phyloP scores from a whole-genome alignment of 345 rosid species.

The Chamaenerion angustifolium region DNA sequence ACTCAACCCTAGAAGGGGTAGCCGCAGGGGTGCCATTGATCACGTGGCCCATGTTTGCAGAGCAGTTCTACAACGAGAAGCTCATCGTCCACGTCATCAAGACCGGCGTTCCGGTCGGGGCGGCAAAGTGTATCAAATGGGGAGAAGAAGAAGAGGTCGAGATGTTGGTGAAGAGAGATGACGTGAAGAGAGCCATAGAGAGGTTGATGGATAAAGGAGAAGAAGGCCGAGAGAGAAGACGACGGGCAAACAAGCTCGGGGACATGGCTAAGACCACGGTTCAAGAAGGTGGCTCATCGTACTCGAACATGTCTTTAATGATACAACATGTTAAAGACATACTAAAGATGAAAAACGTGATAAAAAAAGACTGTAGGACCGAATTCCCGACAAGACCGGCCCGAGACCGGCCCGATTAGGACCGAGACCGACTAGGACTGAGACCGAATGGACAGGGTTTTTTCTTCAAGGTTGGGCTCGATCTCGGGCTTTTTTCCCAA shows the following conservation, averaged over 20 bases:
- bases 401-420: too few relatives aligned
- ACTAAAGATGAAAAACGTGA: neutral
- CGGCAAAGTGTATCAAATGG: constrained; percentile 19
- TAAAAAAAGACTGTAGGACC: too few relatives aligned
- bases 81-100: constrained; percentile 23
- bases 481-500: too few relatives aligned
- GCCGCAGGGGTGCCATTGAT: constrained; percentile 32
- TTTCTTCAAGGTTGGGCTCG: too few relatives aligned
- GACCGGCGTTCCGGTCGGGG: constrained; percentile 39
- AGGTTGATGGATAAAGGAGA: constrained; percentile 28
- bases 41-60: constrained; percentile 52
- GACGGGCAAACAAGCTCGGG: constrained; percentile 18
- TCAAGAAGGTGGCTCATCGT: constrained; percentile 44
- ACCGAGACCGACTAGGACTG: too few relatives aligned
- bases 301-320: constrained; percentile 15
- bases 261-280: constrained; percentile 23
- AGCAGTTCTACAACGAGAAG: constrained; percentile 54
- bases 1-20: constrained; percentile 41
- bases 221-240: constrained; percentile 24
- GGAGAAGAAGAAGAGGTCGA: constrained; percentile 40
- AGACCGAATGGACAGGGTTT: too few relatives aligned
- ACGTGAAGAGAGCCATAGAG: constrained; percentile 22
- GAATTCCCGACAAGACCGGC: too few relatives aligned
- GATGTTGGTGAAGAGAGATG: constrained; percentile 27
- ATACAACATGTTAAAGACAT: constrained; percentile 17